phyloP scores from a whole-genome alignment of 106 monocot species.

The Apostasia ramifera region DNA sequence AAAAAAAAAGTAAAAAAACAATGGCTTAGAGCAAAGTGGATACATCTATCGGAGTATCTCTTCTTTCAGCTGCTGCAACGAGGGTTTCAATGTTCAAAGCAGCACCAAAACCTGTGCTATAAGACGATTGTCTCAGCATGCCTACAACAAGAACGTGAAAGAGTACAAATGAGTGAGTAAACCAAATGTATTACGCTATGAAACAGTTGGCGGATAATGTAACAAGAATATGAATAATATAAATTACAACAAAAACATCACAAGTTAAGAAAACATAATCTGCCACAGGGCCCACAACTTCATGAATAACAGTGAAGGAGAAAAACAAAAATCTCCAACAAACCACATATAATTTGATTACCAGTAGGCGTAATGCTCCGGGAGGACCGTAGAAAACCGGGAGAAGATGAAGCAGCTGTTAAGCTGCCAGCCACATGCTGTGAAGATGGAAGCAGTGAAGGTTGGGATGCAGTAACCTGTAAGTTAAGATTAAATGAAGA shows the following conservation, averaged over 20 bases:
- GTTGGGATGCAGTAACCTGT: conserved; percentile 6
- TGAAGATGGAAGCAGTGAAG: conserved; percentile 25
- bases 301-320: not conserved
- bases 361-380: conserved; percentile 51
- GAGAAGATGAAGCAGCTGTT: conserved; percentile 39
- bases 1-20: not conserved
- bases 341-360: conserved; percentile 12
- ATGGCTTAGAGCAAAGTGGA: not conserved
- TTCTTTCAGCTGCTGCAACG: conserved; percentile 91
- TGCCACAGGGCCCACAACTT: not conserved
- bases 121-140: conserved; percentile 67
- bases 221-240: not conserved
- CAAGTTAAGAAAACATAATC: not conserved
- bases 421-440: conserved; percentile 36
- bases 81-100: conserved; percentile 95
- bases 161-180: not conserved
- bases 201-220: too few relatives aligned
- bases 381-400: conserved; percentile 54
- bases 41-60: conserved; percentile 77
- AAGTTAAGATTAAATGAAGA: not conserved
- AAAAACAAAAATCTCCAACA: not conserved
- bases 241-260: not conserved
- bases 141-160: conserved; percentile 26
- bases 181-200: too few relatives aligned
- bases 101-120: conserved; percentile 81